A percentile compares a stretch with the other conserved stretches of the same genome.
phyloP scores from a whole-genome alignment of 257 asterid genomes.

The Anisodus tanguticus region DNA sequence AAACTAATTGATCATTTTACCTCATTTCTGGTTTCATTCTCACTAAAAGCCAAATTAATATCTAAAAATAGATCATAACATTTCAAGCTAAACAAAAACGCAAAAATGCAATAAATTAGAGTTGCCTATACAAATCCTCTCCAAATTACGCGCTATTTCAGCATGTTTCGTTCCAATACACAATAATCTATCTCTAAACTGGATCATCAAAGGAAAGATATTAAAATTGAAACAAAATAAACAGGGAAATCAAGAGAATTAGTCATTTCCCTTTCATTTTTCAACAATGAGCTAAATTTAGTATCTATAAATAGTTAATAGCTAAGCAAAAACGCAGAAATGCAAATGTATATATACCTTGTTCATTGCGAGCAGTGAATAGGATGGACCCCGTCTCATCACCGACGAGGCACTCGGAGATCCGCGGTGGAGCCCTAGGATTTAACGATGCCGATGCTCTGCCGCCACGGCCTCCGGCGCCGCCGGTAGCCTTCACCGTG shows the following conservation, averaged over 20 bases:
- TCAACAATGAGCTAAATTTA: no score
- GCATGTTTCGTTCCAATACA: not conserved
- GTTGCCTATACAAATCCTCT: not conserved
- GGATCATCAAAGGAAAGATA: not conserved
- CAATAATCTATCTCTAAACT: not conserved
- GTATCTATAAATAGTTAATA: not conserved
- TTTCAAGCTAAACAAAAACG: not conserved
- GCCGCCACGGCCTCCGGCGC: constrained; percentile 21
- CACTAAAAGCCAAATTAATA: not conserved
- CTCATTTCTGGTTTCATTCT: not conserved
- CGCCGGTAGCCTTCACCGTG: constrained; percentile 38
- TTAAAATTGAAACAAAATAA: not conserved
- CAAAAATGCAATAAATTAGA: not conserved
- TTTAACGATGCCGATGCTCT: constrained; percentile 35
- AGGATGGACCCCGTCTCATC: constrained; percentile 47
- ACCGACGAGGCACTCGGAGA: constrained; percentile 51
- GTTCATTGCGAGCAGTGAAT: constrained; percentile 51
- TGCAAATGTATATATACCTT: constrained; percentile 31
- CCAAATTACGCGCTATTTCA: not conserved
- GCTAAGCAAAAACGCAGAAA: not conserved
- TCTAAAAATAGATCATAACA: not conserved
- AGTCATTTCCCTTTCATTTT: no score
- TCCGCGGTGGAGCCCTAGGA: constrained; percentile 36
- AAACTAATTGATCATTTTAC: no score
- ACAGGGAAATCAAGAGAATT: not conserved